Conservation (phyloP, 176 grass and related monocot genomes). For the Luzula sylvatica region DNA sequence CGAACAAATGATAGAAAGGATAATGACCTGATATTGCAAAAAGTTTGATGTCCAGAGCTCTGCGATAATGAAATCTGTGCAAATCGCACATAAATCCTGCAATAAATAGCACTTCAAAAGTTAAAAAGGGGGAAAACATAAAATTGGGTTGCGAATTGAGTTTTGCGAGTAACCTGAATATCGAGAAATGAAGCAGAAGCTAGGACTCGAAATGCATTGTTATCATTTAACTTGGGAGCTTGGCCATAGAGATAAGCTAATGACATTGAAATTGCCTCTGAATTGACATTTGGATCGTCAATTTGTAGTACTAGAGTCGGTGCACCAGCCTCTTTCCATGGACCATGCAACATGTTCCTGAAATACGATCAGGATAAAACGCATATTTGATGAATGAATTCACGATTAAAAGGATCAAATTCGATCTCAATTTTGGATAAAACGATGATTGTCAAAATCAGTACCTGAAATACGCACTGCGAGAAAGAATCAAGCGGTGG, state of each 20-base stretch:
- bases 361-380: too few species aligned
- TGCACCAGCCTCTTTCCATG: slow-evolving; percentile 89
- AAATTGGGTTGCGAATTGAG: not conserved
- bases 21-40: slow-evolving; percentile 67
- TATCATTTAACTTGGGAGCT: slow-evolving; percentile 79
- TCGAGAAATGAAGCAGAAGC: slow-evolving; percentile 95
- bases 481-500: slow-evolving; percentile 91
- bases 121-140: not conserved
- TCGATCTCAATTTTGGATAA: not conserved
- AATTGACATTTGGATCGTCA: slow-evolving; percentile 88
- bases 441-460: not conserved
- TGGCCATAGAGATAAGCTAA: slow-evolving; percentile 87
- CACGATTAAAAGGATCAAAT: too few species aligned
- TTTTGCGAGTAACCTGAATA: slow-evolving; percentile 55
- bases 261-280: slow-evolving; percentile 69
- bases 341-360: slow-evolving; percentile 98
- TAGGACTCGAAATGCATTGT: slow-evolving; percentile 80
- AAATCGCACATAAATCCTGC: slow-evolving; percentile 93
- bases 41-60: slow-evolving; percentile 95
- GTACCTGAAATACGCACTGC: slow-evolving; percentile 94
- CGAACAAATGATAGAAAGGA: not conserved
- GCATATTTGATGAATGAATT: too few species aligned
- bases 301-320: slow-evolving; percentile 70
- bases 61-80: slow-evolving; percentile 97
- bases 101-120: slow-evolving; percentile 6